Evolutionary conservation across 139 green algal genomes (phyloP).

Genomic region (Pedinophyceae sp.): DNA sequence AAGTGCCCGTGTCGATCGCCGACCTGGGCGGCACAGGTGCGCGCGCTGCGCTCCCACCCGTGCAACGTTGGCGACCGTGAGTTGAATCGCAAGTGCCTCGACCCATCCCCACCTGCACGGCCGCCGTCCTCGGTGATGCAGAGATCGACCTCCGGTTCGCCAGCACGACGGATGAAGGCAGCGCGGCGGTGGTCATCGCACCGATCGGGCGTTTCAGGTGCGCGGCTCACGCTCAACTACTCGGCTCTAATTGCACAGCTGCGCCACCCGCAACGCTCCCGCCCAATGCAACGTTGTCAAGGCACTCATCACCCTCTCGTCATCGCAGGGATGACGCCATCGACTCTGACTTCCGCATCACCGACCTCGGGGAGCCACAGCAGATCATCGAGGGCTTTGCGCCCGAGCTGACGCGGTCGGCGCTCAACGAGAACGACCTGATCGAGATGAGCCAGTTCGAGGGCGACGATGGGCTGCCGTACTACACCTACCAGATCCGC

Average conservation of each 20-base stretch:
- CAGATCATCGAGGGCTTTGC: conserved; percentile 73
- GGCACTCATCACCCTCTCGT: not conserved
- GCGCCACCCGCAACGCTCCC: not conserved
- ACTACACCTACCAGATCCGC: too few species aligned
- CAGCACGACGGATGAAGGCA: conserved; percentile 43
- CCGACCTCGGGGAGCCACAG: conserved; percentile 48
- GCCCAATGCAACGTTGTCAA: not conserved
- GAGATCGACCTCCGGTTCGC: conserved; percentile 80
- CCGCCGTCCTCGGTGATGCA: not conserved
- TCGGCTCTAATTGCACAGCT: not conserved
- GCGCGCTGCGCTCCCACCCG: too few species aligned
- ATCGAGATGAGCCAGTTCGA: too few species aligned
- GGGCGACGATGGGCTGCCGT: too few species aligned
- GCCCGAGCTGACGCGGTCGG: conserved; percentile 64
- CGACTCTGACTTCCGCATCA: conserved; percentile 23
- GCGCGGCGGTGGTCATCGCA: conserved; percentile 67
- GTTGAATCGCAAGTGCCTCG: not conserved
- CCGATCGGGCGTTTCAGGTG: conserved; percentile 66
- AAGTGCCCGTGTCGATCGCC: conserved; percentile 85
- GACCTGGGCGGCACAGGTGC: conserved; percentile 74
- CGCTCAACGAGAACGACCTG: too few species aligned
- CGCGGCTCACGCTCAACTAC: conserved; percentile 19
- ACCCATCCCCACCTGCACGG: not conserved
- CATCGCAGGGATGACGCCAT: conserved; percentile 6
- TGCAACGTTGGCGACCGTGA: not conserved